Percentiles rank a stretch among this genome's conserved stretches.
phyloP scores from a whole-genome alignment of 495 filamentous ascomycete species.

The Penicillium cinerascens region DNA sequence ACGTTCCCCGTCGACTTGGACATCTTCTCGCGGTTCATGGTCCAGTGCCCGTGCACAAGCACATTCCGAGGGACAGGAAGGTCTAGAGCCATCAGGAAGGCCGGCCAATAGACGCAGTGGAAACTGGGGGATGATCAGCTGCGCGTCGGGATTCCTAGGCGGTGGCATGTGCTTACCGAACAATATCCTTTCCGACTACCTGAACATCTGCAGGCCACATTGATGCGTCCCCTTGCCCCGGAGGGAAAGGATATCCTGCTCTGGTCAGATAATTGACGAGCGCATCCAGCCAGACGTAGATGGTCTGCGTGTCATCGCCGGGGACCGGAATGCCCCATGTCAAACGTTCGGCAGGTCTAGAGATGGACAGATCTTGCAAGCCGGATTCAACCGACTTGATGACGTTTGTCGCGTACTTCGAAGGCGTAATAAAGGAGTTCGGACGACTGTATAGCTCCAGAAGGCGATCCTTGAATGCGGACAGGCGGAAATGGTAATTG shows the following conservation, averaged over 20 bases:
- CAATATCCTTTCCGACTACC: slow-evolving; percentile 92
- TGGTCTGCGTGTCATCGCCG: slow-evolving; percentile 77
- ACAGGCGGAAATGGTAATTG: slow-evolving; percentile 94
- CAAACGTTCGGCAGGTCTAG: slow-evolving; percentile 72
- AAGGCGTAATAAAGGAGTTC: slow-evolving; percentile 66
- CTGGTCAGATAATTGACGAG: slow-evolving; percentile 90
- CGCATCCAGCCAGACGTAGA: slow-evolving; percentile 98
- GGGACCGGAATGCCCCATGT: slow-evolving; percentile 91
- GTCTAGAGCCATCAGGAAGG: slow-evolving; percentile 85
- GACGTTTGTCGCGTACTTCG: slow-evolving; percentile 62
- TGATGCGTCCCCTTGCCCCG: slow-evolving; percentile 54
- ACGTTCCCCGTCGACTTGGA: slow-evolving; percentile 92
- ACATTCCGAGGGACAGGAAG: slow-evolving; percentile 79
- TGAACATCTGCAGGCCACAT: slow-evolving; percentile 93
- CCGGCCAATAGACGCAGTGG: slow-evolving; percentile 97
- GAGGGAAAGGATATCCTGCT: slow-evolving; percentile 77
- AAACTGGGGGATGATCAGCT: slow-evolving; percentile 49
- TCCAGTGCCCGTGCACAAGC: slow-evolving; percentile 92
- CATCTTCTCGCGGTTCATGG: slow-evolving; percentile 86
- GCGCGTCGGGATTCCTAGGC: slow-evolving; percentile 1
- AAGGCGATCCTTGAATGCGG: slow-evolving; percentile 68
- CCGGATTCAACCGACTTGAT: slow-evolving; percentile 63
- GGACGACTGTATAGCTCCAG: slow-evolving; percentile 75
- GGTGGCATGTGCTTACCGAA: slow-evolving; percentile 49
- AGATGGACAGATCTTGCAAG: slow-evolving; percentile 84